Evolutionary conservation across 2,329 filamentous ascomycete species (phyloP).

Genomic region (Sporothrix pallida): DNA sequence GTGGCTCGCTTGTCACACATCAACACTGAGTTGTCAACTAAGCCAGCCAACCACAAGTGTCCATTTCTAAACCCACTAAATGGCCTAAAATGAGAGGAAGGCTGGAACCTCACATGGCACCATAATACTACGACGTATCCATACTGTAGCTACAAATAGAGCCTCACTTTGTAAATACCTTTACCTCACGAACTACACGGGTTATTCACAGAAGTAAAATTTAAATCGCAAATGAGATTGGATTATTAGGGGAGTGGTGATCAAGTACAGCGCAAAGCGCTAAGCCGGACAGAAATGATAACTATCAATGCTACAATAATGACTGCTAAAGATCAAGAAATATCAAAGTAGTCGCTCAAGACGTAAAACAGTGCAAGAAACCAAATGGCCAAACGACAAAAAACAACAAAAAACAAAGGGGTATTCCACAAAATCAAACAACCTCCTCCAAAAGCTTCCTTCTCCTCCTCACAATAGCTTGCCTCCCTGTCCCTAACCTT

Average conservation of each 20-base stretch:
- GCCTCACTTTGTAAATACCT: no score
- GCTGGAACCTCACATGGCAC: background rate
- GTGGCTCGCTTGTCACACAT: slow-evolving; percentile 20
- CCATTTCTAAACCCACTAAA: background rate
- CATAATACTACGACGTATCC: no score
- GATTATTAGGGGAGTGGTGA: background rate
- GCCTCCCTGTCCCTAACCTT: background rate
- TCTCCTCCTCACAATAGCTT: background rate
- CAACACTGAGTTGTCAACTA: slow-evolving; percentile 21
- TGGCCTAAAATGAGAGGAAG: background rate
- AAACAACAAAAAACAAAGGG: slow-evolving; percentile 20
- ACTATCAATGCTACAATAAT: background rate
- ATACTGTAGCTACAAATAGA: no score
- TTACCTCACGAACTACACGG: no score
- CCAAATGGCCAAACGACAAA: background rate
- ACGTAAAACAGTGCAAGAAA: background rate
- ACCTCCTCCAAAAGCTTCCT: background rate
- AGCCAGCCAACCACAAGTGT: slow-evolving; percentile 26
- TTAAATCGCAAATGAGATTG: background rate
- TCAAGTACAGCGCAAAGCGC: background rate
- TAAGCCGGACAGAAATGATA: background rate
- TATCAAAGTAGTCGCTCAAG: background rate
- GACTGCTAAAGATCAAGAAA: background rate
- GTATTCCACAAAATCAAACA: slow-evolving; percentile 23
- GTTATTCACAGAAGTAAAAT: no score